Base-by-base conservation (phyloP, 1,284 basidiomycete species). In the Melanopsichium pennsylvanicum region DNA sequence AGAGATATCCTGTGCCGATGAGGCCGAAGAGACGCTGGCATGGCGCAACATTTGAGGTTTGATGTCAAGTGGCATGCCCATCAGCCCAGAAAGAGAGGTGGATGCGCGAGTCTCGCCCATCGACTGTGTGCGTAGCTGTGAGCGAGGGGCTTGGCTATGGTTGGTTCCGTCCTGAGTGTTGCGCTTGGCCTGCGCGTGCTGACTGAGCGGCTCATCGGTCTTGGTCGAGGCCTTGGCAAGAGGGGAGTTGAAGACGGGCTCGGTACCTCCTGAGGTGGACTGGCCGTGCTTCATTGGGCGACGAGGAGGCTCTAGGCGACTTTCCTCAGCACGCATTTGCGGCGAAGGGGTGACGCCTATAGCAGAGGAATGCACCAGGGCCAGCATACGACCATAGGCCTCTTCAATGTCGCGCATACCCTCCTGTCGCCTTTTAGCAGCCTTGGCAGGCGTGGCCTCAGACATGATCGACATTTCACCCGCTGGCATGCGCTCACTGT, bases 311-410 rank as follows among this genome's bases (percentile, higher is more conserved):
- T 52, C 59, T 6, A 44, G 26, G n/a, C 66, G 66, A 37, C 31
- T 36, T 26, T 59, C 66, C 4, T 69, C 66, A 16, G 26, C 18
- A 12, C 50, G 45, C 46, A 69, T 45, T 29, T 60, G 56, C 2
- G 69, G 69, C 13, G 69, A 71, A n/a, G 69, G 69, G 9, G 63
- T 71, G 25, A 61, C 56, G 7, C 69, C 69, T 22, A 69, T 57
- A 18, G 62, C 69, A 4, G 64, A 59, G 16, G 64, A 64, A 35
- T 60, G 59, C 4, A 71, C 69, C 25, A 71, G 27, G 7, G 63
- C 69, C n/a, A 69, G 48, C 69, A 71, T 71, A n/a, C 69, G 57
- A n/a, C 45, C 39, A 56, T 71, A 71, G 5, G 69, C 59, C 26
- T 54, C 59, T 29, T 71, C 69, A 19, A 71, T 64, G 22, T 71